These are phyloP conservation scores for Starmerella lactis-condensi DNA, from an alignment of 805 yeast genomes.

Conservation along the genomic window DNA sequence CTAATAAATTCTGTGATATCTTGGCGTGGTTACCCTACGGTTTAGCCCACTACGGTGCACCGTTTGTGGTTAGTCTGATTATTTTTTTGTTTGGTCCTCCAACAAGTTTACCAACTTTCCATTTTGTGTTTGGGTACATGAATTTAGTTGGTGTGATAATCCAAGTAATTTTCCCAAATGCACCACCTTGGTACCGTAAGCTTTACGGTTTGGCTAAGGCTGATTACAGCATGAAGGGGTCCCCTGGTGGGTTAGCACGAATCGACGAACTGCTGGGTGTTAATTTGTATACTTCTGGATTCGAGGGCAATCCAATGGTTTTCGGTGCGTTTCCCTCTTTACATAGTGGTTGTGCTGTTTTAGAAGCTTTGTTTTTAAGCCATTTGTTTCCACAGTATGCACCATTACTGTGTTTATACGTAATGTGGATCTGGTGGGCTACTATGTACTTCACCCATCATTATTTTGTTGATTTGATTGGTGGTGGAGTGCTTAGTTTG, in stretches of 20 bases:
- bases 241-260: slow-evolving; percentile 87
- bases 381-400: slow-evolving; percentile 61
- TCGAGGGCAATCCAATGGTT: slow-evolving; percentile 71
- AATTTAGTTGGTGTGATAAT: slow-evolving; percentile 67
- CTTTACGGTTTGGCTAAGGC: slow-evolving; percentile 78
- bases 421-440: slow-evolving; percentile 94
- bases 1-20: slow-evolving; percentile 50
- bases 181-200: slow-evolving; percentile 93
- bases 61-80: slow-evolving; percentile 65
- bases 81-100: slow-evolving; percentile 86
- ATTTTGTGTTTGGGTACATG: slow-evolving; percentile 89
- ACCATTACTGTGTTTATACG: slow-evolving; percentile 54
- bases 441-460: slow-evolving; percentile 97
- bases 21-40: slow-evolving; percentile 95
- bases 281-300: slow-evolving; percentile 66
- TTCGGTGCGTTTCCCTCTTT: slow-evolving; percentile 79
- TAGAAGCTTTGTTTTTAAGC: slow-evolving; percentile 75
- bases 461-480: slow-evolving; percentile 79
- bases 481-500: slow-evolving; percentile 75
- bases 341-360: slow-evolving; percentile 85
- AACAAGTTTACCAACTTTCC: slow-evolving; percentile 59
- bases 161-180: slow-evolving; percentile 76
- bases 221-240: slow-evolving; percentile 74
- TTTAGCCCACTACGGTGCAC: slow-evolving; percentile 70
- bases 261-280: slow-evolving; percentile 64